phyloP scores from a whole-genome alignment of 768 basidiomycete species.

The Xerocomellus intermedius region DNA sequence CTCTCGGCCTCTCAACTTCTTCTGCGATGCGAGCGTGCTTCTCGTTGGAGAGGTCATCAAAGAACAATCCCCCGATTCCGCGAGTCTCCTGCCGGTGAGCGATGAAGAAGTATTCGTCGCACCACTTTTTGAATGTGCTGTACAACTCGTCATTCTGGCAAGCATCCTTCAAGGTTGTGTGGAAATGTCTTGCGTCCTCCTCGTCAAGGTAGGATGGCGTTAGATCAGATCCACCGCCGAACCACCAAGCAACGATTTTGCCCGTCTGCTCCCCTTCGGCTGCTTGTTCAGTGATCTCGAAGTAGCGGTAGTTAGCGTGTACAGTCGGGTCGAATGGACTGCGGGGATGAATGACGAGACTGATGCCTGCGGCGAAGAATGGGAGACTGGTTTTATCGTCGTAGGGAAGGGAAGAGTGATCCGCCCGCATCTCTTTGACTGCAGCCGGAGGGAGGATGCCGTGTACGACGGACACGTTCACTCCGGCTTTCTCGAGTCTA shows the following conservation, averaged over 20 bases:
- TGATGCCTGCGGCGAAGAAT: constrained; percentile 91
- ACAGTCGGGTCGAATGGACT: constrained; percentile 94
- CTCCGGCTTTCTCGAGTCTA: constrained; percentile 91
- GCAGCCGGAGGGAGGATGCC: constrained; percentile 85
- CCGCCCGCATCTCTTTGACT: constrained; percentile 91
- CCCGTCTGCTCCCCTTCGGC: constrained; percentile 38
- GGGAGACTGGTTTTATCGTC: constrained; percentile 65
- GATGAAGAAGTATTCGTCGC: constrained; percentile 96
- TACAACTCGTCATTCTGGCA: constrained; percentile 76
- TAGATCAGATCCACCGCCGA: constrained; percentile 93
- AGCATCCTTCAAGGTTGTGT: constrained; percentile 68
- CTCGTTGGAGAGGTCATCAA: constrained; percentile 82
- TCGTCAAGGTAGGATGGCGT: constrained; percentile 92
- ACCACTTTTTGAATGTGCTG: constrained; percentile 88
- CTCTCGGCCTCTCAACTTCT: constrained; percentile 48
- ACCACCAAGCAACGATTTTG: constrained; percentile 91
- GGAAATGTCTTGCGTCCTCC: constrained; percentile 87
- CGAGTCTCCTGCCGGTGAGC: constrained; percentile 83
- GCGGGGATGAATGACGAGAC: constrained; percentile 89
- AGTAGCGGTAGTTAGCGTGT: constrained; percentile 97
- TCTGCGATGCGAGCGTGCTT: constrained; percentile 59
- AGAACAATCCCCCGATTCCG: constrained; percentile 94
- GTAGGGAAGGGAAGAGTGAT: constrained; percentile 76
- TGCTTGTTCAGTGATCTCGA: constrained; percentile 73
- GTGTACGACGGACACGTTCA: constrained; percentile 91